Base-by-base conservation (phyloP, 2,329 filamentous ascomycete species). In the Penicillium olsonii region DNA sequence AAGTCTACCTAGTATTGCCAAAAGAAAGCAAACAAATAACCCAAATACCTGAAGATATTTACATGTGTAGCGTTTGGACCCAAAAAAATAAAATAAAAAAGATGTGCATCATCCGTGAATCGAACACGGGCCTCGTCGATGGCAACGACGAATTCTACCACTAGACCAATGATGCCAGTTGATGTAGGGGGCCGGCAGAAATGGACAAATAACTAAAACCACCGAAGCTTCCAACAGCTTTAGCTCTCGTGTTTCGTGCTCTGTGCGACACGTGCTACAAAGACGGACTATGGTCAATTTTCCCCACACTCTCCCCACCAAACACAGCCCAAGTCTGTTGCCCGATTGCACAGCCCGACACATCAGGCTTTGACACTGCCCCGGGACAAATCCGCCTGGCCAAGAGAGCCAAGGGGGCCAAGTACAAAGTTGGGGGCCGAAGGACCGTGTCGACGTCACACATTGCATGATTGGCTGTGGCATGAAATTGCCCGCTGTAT, bases 71-170 rank as follows among this genome's bases (percentile, higher is more conserved):
- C 22, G 8, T 24, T 4, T 5, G 8, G 4, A 14, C 45, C 42
- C 48, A 45, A 49, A 37, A 46, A 27, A 49, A 52, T 15, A 33
- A 33, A 34, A 44, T 48, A 52, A 56, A 61, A 61, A 40, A 42
- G 14, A 9, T 40, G 24, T 72, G 70, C 70, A 73, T 72, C 69
- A 70, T 72, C 70, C 70, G 70, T 70, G 70, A 73, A 73, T 73
- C 70, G 70, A 73, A 73, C 70, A 70, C 70, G 70, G 69, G 69
- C 69, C 70, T 72, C 70, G 63, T 73, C 70, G 70, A 73, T 72
- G 69, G 69, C 69, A 71, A 71, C 68, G 68, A 71, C 62, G 68
- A 71, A 71, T 71, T 71, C 69, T 72, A 72, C 69, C 69, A 72
- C 69, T 72, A 72, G 68, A 71, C 69, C 68, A 72, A 71, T 68